These are phyloP conservation scores for Mycosphaerella arachidis DNA, from an alignment of 2,329 filamentous ascomycete genomes.

Conservation along the genomic window DNA sequence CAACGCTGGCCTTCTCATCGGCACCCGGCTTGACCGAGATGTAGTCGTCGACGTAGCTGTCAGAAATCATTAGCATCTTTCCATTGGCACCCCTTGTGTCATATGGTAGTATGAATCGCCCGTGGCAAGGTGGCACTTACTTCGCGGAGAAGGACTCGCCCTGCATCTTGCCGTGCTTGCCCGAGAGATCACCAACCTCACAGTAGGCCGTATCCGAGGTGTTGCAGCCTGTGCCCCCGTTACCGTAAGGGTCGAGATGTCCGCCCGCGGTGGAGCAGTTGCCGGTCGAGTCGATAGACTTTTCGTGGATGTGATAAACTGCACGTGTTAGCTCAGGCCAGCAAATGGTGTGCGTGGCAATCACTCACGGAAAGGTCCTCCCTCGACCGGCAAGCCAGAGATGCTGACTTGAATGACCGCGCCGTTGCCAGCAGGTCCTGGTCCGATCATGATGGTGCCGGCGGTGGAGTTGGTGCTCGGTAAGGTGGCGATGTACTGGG, in stretches of 20 bases:
- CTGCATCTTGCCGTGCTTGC: constrained; percentile 42
- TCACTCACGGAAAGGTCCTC: constrained; percentile 42
- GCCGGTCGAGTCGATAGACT: constrained; percentile 38
- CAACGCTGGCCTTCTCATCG: constrained; percentile 41
- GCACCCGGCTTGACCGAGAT: constrained; percentile 38
- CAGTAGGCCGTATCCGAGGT: constrained; percentile 35
- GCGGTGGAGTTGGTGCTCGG: constrained; percentile 7
- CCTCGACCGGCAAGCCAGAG: constrained; percentile 37
- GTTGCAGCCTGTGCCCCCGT: constrained; percentile 38
- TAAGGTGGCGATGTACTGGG: constrained; percentile 12
- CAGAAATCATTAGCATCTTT: background rate
- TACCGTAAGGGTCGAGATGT: constrained; percentile 43
- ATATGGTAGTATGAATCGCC: background rate
- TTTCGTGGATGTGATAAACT: constrained; percentile 46
- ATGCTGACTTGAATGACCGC: constrained; percentile 40
- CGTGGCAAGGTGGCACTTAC: constrained; percentile 18
- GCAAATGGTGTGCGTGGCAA: background rate
- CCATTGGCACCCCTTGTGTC: no score
- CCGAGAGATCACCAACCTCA: constrained; percentile 44
- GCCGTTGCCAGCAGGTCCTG: constrained; percentile 32
- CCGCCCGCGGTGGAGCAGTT: constrained; percentile 42
- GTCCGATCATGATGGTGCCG: constrained; percentile 13
- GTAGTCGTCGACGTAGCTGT: constrained; percentile 48
- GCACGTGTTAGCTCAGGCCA: background rate
- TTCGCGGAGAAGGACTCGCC: constrained; percentile 28